Percentiles rank a stretch among this genome's conserved stretches.
Conservation (phyloP, 352 stramenopile genomes). For the Phytophthora boehmeriae region DNA sequence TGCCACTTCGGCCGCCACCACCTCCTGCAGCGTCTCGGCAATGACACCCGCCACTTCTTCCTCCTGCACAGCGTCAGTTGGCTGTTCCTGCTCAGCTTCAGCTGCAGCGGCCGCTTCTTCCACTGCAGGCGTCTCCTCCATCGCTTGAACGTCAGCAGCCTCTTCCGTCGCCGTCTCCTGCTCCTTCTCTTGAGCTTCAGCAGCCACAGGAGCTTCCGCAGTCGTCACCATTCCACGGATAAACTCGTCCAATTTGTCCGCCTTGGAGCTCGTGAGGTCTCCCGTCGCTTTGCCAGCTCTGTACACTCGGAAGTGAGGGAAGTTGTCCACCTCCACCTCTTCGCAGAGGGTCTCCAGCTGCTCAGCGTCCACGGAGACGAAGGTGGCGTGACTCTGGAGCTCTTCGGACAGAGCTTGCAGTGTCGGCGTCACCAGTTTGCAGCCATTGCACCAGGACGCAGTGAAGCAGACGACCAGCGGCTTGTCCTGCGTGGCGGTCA, state of each 20-base stretch:
- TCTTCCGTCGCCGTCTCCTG: not conserved
- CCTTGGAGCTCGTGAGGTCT: constrained; percentile 76
- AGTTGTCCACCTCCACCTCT: constrained; percentile 76
- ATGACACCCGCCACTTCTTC: too few species aligned
- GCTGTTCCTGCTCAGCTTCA: not conserved
- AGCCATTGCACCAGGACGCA: constrained; percentile 69
- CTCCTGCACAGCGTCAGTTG: not conserved
- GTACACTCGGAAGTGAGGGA: constrained; percentile 82
- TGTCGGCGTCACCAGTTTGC: constrained; percentile 64
- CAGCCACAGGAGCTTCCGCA: constrained; percentile 24
- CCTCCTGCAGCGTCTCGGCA: too few species aligned
- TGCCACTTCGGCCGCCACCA: too few species aligned
- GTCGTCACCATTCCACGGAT: constrained; percentile 22
- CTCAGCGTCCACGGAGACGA: constrained; percentile 61
- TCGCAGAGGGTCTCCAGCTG: constrained; percentile 70
- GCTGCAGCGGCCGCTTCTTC: not conserved
- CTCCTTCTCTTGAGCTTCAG: not conserved
- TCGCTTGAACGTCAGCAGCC: not conserved
- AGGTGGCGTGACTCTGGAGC: constrained; percentile 27
- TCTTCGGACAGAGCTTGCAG: constrained; percentile 60
- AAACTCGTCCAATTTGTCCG: constrained; percentile 64
- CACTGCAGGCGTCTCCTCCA: not conserved
- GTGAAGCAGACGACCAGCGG: constrained; percentile 58
- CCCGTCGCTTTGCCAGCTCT: constrained; percentile 55
- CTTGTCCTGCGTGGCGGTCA: constrained; percentile 35